Evolutionary conservation across 2,329 filamentous ascomycete genomes (phyloP), one percentile per base, ranked within the genome.

Genomic region (Dothistroma pini): DNA sequence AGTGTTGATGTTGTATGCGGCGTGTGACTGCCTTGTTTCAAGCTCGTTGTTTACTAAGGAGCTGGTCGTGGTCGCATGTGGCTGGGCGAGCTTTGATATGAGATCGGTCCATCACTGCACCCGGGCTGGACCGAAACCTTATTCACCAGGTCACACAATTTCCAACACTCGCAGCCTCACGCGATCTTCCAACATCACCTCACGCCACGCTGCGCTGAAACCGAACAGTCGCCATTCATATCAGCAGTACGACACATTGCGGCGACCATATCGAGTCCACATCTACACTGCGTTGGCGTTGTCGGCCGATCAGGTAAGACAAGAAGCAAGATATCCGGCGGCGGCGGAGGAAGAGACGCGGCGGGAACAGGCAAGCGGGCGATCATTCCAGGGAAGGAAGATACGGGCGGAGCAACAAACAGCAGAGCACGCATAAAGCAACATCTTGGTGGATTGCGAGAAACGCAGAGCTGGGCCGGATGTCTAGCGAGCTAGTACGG

Each of bases 401-500:
- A 44, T 14, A 34, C 22, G 29, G 21, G 29, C 29, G 14, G n/a
- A 14, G 6, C 12, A 21, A n/a, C 25, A 21, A 38, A 14, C 16
- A 34, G 35, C 19, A 25, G 11, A 38, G 19, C 4, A 56, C 21
- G 21, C 31, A 38, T 6, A 25, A 16, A 16, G 21, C 9, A 29
- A 9, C 6, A 32, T 16, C 19, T n/a, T 9, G 53, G n/a, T 10
- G 3, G n/a, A 16, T 19, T 22, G 8, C 5, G 14, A 41, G 29
- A 21, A 16, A 32, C 29, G 19, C 25, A 55, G 41, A 55, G 32
- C 53, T 22, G 9, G 12, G 32, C 48, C 21, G 55, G 47, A 57
- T 11, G 21, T 57, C 41, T 44, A 57, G 55, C 55, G 55, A 50
- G 55, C 44, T 57, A 50, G 58, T 60, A 60, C 58, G 58, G 34